Evolutionary conservation across 352 stramenopile genomes (phyloP).

Genomic region (Phytopythium oedochilum): DNA sequence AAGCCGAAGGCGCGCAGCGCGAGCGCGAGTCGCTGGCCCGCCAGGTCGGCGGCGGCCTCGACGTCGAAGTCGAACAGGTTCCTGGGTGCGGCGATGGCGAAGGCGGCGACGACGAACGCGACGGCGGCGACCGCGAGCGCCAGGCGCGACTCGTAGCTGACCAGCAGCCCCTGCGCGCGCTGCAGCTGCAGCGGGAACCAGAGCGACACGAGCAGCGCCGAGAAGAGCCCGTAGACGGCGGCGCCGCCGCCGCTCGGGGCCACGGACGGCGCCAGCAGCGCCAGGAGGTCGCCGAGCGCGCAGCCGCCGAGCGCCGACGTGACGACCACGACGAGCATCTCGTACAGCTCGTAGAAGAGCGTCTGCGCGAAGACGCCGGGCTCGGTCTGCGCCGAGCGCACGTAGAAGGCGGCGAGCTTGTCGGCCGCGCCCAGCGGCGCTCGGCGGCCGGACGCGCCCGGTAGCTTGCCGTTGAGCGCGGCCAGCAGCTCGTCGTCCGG

Average conservation of each 20-base stretch:
- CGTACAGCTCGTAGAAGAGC: constrained; percentile 80
- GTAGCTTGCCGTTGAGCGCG: constrained; percentile 53
- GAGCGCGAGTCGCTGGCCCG: constrained; percentile 37
- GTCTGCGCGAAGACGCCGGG: constrained; percentile 60
- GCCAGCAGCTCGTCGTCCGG: constrained; percentile 69
- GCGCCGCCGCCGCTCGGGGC: constrained; percentile 12
- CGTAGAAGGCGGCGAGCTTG: constrained; percentile 70
- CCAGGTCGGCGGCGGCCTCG: constrained; percentile 31
- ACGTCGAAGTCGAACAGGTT: constrained; percentile 65
- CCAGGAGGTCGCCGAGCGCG: constrained; percentile 34
- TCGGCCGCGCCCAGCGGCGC: constrained; percentile 44
- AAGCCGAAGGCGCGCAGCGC: constrained; percentile 55
- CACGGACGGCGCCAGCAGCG: constrained; percentile 25
- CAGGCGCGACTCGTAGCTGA: constrained; percentile 56
- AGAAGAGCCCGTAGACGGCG: constrained; percentile 61
- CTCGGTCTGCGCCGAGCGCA: constrained; percentile 65
- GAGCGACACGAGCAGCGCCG: constrained; percentile 54
- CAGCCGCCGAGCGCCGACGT: constrained; percentile 48
- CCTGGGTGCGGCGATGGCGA: constrained; percentile 57
- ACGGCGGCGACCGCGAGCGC: constrained; percentile 48
- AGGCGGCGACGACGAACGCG: constrained; percentile 51
- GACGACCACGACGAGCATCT: constrained; percentile 72
- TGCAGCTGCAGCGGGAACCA: constrained; percentile 78
- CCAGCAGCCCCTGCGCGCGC: constrained; percentile 49
- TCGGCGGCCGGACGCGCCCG: not conserved